Percentiles rank a stretch among this genome's conserved stretches.
phyloP scores from a whole-genome alignment of 768 basidiomycete genomes.

The Rhizopogon salebrosus region DNA sequence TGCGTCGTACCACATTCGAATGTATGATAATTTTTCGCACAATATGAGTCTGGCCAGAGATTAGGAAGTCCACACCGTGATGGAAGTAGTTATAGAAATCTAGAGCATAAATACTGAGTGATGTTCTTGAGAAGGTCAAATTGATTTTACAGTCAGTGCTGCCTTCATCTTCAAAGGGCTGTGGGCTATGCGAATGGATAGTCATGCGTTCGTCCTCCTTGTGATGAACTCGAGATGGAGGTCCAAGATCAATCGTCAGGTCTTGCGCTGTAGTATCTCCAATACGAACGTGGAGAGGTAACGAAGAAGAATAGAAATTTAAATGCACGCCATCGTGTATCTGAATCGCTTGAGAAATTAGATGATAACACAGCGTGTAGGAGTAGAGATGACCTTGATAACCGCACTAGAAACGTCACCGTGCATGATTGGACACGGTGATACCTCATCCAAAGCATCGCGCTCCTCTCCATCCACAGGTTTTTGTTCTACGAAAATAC shows the following conservation, averaged over 20 bases:
- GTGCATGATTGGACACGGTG: slow-evolving; percentile 59
- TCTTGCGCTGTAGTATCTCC: slow-evolving; percentile 82
- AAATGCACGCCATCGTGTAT: slow-evolving; percentile 69
- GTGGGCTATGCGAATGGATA: slow-evolving; percentile 56
- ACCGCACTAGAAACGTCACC: slow-evolving; percentile 67
- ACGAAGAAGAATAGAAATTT: slow-evolving; percentile 52
- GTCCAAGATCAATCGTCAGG: slow-evolving; percentile 70
- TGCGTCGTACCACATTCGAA: slow-evolving; percentile 71
- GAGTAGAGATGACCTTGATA: slow-evolving; percentile 46
- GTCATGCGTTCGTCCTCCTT: slow-evolving; percentile 89
- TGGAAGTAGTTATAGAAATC: slow-evolving; percentile 95
- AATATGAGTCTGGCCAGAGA: slow-evolving; percentile 63
- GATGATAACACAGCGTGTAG: background rate
- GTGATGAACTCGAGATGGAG: slow-evolving; percentile 72
- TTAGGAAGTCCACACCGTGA: slow-evolving; percentile 82
- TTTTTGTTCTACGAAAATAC: slow-evolving; percentile 70
- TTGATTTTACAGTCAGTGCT: slow-evolving; percentile 46
- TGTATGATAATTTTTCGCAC: slow-evolving; percentile 86
- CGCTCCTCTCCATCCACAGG: slow-evolving; percentile 45
- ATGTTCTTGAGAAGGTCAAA: slow-evolving; percentile 2
- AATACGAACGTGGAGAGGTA: slow-evolving; percentile 54
- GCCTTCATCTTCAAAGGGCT: slow-evolving; percentile 39
- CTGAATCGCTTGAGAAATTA: slow-evolving; percentile 28
- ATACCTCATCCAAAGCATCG: slow-evolving; percentile 73
- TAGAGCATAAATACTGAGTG: slow-evolving; percentile 20